Conservation (phyloP, 1,284 basidiomycete species). For the Heterobasidion occidentale region DNA sequence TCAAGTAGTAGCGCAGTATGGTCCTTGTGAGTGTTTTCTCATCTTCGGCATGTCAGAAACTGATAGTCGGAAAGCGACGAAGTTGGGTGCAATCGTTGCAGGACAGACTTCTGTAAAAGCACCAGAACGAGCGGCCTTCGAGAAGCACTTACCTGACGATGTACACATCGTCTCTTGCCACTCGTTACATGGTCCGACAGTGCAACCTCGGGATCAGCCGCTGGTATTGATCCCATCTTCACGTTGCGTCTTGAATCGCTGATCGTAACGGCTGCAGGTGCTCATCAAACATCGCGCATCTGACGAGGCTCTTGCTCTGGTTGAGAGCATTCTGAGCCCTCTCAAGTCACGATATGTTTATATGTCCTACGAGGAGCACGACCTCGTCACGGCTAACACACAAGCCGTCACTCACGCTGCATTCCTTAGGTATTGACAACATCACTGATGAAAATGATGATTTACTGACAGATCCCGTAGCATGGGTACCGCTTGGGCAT, state of each 20-base stretch:
- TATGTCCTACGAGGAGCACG: slow-evolving; percentile 93
- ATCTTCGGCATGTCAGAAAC: not conserved
- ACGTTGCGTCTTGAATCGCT: not conserved
- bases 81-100: slow-evolving; percentile 86
- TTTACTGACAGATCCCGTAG: slow-evolving; percentile 31
- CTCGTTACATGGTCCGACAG: slow-evolving; percentile 90
- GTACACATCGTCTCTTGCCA: slow-evolving; percentile 90
- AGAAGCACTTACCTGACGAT: slow-evolving; percentile 81
- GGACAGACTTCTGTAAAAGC: slow-evolving; percentile 98
- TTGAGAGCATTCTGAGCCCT: slow-evolving; percentile 81
- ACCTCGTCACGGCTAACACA: slow-evolving; percentile 94
- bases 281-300: slow-evolving; percentile 86
- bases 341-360: slow-evolving; percentile 87
- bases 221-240: slow-evolving; percentile 47
- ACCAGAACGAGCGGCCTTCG: slow-evolving; percentile 88
- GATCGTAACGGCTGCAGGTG: slow-evolving; percentile 42
- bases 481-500: slow-evolving; percentile 97
- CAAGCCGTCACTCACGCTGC: slow-evolving; percentile 98
- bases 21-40: slow-evolving; percentile 63
- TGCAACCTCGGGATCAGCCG: slow-evolving; percentile 88
- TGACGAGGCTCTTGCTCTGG: slow-evolving; percentile 65
- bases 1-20: slow-evolving; percentile 79
- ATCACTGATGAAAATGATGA: slow-evolving; percentile 1
- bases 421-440: slow-evolving; percentile 69
- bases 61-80: slow-evolving; percentile 58